Evolutionary conservation across 2,329 filamentous ascomycete species (phyloP).

Genomic region (Aspergillus fijiensis): DNA sequence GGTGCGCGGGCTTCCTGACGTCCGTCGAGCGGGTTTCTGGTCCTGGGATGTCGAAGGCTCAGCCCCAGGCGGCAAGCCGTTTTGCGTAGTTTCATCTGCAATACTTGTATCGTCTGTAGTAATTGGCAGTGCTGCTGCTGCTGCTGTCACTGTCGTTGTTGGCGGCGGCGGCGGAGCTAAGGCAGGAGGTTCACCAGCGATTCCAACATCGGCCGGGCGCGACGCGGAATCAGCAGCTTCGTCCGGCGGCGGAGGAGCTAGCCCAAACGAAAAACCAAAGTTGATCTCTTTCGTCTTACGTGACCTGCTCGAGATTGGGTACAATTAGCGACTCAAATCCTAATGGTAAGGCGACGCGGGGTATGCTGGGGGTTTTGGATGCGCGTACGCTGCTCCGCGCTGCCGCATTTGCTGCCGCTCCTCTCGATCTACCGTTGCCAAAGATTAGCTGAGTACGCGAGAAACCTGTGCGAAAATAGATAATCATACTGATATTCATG

Average conservation of each 20-base stretch:
- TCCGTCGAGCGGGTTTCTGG: conserved; percentile 16
- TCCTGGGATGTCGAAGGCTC: conserved; percentile 18
- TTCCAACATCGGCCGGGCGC: conserved; percentile 23
- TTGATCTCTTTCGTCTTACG: conserved; percentile 49
- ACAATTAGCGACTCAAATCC: conserved; percentile 26
- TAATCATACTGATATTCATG: conserved; percentile 41
- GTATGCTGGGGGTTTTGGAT: too few species aligned
- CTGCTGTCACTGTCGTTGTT: conserved; percentile 4
- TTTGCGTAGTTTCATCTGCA: background rate
- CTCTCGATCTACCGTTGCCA: conserved; percentile 45
- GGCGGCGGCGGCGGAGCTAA: conserved; percentile 20
- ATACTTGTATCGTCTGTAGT: background rate
- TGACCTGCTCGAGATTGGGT: conserved; percentile 36
- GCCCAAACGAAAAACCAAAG: conserved; percentile 52
- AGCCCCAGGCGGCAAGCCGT: conserved; percentile 6
- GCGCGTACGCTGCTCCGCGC: conserved; percentile 56
- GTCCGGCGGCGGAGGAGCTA: conserved; percentile 21
- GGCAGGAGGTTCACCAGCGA: conserved; percentile 19
- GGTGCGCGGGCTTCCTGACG: conserved; percentile 36
- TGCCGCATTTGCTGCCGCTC: conserved; percentile 58
- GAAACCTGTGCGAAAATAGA: too few species aligned
- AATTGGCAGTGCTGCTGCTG: conserved; percentile 15
- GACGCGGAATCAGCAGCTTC: conserved; percentile 26
- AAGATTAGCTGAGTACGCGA: conserved; percentile 7
- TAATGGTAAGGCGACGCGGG: conserved; percentile 13